Conservation (phyloP, 768 basidiomycete genomes). For the Collybiopsis confluens region DNA sequence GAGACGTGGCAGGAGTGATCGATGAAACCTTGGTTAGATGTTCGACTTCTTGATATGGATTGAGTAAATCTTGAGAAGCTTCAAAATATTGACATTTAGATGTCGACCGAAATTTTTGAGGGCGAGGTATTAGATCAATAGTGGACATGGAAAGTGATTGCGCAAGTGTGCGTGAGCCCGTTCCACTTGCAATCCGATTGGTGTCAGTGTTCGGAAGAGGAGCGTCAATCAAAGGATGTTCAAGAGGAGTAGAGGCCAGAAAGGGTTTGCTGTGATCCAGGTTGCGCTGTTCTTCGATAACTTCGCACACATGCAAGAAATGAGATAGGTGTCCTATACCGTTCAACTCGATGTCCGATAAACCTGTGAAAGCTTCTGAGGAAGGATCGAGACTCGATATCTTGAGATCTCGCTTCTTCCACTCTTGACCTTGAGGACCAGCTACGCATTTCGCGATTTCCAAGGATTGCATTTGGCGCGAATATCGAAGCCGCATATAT, state of each 20-base stretch:
- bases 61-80: background rate
- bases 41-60: background rate
- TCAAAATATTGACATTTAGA: background rate
- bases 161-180: background rate
- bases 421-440: constrained; percentile 30
- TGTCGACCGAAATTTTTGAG: constrained; percentile 7
- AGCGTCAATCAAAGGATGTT: background rate
- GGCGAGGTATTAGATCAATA: constrained; percentile 11
- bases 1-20: background rate
- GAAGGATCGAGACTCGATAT: constrained; percentile 10
- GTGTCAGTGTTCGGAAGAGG: background rate
- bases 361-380: background rate
- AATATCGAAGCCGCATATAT: constrained; percentile 34
- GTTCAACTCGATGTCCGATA: background rate
- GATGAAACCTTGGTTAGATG: background rate
- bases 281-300: background rate
- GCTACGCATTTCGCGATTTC: constrained; percentile 31
- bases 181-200: background rate
- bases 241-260: background rate
- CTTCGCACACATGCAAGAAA: constrained; percentile 11
- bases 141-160: constrained; percentile 5
- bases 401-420: constrained; percentile 31
- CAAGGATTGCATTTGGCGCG: constrained; percentile 25
- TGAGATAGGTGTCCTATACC: background rate
- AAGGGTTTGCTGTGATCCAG: background rate